A percentile compares a stretch with the other conserved stretches of the same genome.
phyloP scores from a whole-genome alignment of 1,284 basidiomycete species.

The Trametes versicolor region DNA sequence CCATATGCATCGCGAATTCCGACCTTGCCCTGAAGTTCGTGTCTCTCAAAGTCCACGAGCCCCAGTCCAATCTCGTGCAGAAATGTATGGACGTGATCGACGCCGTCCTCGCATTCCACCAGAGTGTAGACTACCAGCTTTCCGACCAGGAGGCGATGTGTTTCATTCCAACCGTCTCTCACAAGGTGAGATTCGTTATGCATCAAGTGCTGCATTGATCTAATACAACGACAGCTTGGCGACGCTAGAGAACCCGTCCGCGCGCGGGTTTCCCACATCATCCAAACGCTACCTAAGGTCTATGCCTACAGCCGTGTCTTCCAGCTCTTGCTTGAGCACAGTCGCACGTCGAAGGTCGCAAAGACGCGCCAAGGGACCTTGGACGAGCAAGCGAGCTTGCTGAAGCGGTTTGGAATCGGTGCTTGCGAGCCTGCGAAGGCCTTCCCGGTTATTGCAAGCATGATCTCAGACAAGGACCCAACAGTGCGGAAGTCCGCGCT shows the following conservation, averaged over 20 bases:
- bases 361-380: conserved; percentile 89
- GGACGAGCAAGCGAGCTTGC: conserved; percentile 81
- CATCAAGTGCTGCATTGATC: conserved; percentile 4
- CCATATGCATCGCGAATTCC: conserved; percentile 87
- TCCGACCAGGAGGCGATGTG: conserved; percentile 89
- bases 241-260: conserved; percentile 84
- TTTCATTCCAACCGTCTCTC: conserved; percentile 91
- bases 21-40: conserved; percentile 96
- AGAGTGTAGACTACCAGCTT: conserved; percentile 80
- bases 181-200: conserved; percentile 71
- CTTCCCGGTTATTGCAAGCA: conserved; percentile 81
- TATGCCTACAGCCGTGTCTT: conserved; percentile 94
- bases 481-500: conserved; percentile 88
- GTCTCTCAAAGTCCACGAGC: conserved; percentile 91
- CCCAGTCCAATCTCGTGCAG: conserved; percentile 91
- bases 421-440: conserved; percentile 85
- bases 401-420: conserved; percentile 86
- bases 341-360: conserved; percentile 88
- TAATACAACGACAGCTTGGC: conserved; percentile 64
- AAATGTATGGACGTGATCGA: conserved; percentile 93
- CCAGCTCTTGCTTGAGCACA: conserved; percentile 86
- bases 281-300: conserved; percentile 79
- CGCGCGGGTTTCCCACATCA: conserved; percentile 73
- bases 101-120: conserved; percentile 79
- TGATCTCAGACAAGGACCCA: conserved; percentile 91